A percentile compares a stretch with the other conserved stretches of the same genome.
Conservation (phyloP, 306 rosid genomes). For the Cicer yamashitae region DNA sequence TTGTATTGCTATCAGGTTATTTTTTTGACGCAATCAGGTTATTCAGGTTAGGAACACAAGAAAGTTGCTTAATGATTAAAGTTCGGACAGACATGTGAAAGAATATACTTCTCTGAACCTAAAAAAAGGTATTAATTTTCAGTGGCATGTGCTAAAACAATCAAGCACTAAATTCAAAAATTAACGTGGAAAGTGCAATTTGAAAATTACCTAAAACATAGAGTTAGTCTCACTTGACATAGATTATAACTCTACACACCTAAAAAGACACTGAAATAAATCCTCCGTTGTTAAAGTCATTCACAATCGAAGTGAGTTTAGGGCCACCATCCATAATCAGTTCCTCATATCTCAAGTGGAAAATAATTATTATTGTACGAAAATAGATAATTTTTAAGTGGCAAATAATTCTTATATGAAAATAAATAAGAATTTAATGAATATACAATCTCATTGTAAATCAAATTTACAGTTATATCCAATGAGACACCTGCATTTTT, state of each 20-base stretch:
- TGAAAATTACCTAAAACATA: not conserved
- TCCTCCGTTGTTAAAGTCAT: not conserved
- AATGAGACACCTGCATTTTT: too few species aligned
- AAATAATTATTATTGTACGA: too few species aligned
- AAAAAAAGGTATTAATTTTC: not conserved
- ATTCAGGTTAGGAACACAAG: constrained; percentile 27
- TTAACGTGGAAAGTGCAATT: not conserved
- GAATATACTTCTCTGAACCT: not conserved
- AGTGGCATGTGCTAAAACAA: not conserved
- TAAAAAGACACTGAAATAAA: not conserved
- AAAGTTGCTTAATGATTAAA: constrained; percentile 23
- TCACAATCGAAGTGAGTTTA: constrained; percentile 12
- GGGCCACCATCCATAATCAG: not conserved
- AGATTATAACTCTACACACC: not conserved
- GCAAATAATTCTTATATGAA: too few species aligned
- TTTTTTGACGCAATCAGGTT: not conserved
- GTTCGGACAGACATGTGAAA: not conserved
- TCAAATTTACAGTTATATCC: too few species aligned
- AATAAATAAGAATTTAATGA: too few species aligned
- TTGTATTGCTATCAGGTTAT: too few species aligned
- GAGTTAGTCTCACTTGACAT: not conserved
- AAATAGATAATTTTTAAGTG: too few species aligned
- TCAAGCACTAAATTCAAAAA: not conserved
- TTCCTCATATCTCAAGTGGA: not conserved
- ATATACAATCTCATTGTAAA: too few species aligned